These are phyloP conservation scores for Fusarium paranaense DNA, from an alignment of 2,329 filamentous ascomycete species.

Conservation along the genomic window DNA sequence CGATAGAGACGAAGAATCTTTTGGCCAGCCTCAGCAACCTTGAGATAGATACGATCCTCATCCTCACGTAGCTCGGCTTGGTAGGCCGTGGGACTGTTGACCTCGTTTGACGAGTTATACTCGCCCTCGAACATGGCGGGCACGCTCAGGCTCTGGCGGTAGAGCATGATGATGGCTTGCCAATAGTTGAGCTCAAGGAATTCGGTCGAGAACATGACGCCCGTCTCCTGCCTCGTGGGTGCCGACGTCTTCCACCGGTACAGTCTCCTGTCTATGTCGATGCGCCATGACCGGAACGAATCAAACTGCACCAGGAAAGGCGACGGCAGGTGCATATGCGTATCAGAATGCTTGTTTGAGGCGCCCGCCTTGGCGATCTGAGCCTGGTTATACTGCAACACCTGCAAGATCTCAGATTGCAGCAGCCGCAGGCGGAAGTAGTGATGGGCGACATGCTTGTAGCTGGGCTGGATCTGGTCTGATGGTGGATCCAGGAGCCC, in stretches of 20 bases:
- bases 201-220: conserved; percentile 88
- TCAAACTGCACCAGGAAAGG: conserved; percentile 87
- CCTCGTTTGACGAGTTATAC: conserved; percentile 73
- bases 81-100: conserved; percentile 71
- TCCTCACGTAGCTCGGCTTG: conserved; percentile 78
- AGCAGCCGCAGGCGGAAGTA: conserved; percentile 90
- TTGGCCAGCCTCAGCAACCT: conserved; percentile 94
- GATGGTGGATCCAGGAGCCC: conserved; percentile 75
- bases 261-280: conserved; percentile 85
- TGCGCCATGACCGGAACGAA: conserved; percentile 88
- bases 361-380: conserved; percentile 77
- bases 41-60: conserved; percentile 91
- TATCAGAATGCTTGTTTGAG: conserved; percentile 77
- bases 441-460: conserved; percentile 91
- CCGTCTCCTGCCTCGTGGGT: conserved; percentile 81
- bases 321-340: conserved; percentile 82
- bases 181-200: conserved; percentile 97
- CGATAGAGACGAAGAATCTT: conserved; percentile 92
- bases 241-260: conserved; percentile 88
- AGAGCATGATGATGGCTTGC: conserved; percentile 96
- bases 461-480: conserved; percentile 75
- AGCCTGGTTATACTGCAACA: conserved; percentile 91
- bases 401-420: conserved; percentile 95
- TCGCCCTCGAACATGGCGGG: conserved; percentile 87
- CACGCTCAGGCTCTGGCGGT: conserved; percentile 88